Evolutionary conservation across 441 rosid genomes (phyloP), one percentile per base, ranked within the genome.

Genomic region (Manihot esculenta): DNA sequence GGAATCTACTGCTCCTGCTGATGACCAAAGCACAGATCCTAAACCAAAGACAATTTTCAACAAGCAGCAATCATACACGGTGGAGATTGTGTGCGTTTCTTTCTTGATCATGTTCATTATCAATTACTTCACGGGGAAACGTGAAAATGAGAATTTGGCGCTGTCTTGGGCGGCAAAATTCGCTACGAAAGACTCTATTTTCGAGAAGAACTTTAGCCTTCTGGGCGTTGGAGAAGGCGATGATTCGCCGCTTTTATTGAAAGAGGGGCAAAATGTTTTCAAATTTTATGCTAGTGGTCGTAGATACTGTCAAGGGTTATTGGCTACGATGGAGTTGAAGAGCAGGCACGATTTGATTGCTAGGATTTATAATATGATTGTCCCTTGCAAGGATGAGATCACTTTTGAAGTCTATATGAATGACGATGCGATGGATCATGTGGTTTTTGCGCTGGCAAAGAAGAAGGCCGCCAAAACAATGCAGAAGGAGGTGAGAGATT

Each of bases 281-380:
- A 94, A 94, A 45, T 92, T 92, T 81, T 94, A 94, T 60, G 98
- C 97, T 1, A 92, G 95, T 35, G 97, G 98, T n/a, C 86, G 98
- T 5, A 84, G 92, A 70, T 89, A 84, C 59, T 92, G 97, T 82
- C 90, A 88, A 71, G 97, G 98, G 38, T 60, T 89, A 80, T 47
- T 94, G 73, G 98, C 95, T 5, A 94, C 97, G 0, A 87, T 92
- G 85, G 97, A 94, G 86, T 79, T 94, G 76, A 92, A 92, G 86
- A 90, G 95, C 79, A 86, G 97, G 71, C 95, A 94, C 70, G 97
- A 94, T 85, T 78, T 92, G 84, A 76, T 90, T 70, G 84, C 97
- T 0, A 90, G 85, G 74, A 23, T 90, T 51, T 92, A 86, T 53
- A 88, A 89, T 72, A 59, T 89, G 84, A 83, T 90, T 11, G 89